Evolutionary conservation across 2,329 filamentous ascomycete species (phyloP), one percentile per base, ranked within the genome.

Genomic region (Aspergillus pseudoterreus): DNA sequence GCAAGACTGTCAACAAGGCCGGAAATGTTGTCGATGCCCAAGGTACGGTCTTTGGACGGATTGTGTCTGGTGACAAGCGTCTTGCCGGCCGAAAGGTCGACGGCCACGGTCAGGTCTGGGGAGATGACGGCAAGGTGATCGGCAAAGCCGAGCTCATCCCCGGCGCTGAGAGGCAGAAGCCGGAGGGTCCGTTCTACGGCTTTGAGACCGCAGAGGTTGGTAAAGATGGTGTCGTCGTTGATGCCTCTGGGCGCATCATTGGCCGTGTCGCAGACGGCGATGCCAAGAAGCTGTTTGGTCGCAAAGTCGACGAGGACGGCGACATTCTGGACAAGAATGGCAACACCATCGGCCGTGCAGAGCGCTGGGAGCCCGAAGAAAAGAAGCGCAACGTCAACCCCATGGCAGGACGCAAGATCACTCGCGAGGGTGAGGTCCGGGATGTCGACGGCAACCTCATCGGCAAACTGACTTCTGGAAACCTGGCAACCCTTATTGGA

Each of bases 241-340:
- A 73, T 53, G 73, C 79, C 5, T 44, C 51, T 12, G 80, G 53
- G 6, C 56, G 52, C 15, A 51, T 61, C 35, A 65, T 69, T 27
- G 86, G 86, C 41, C 80, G 80, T 43, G 71, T 88, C 5, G 70
- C 83, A 4, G 81, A 87, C 54, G 86, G 86, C 12, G 84, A 88
- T 45, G 65, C 78, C 8, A 84, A 84, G 71, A 78, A 78, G 49
- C 77, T 88, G 22, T 78, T 82, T 51, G 86, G 85, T 24, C 85
- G 84, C 66, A 70, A 77, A 33, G 84, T 88, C 19, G 85, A 88
- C 51, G 75, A 84, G 30, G 85, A 88, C 53, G 86, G 86, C 11
- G 86, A 88, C 43, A 80, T 88, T 30, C 71, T 85, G 4, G 85
- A 88, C 63, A 82, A 80, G 58, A 75, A 77, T n/a, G 85, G 86